Conservation (phyloP, 2,329 filamentous ascomycete species). For the Penicillium decumbens region DNA sequence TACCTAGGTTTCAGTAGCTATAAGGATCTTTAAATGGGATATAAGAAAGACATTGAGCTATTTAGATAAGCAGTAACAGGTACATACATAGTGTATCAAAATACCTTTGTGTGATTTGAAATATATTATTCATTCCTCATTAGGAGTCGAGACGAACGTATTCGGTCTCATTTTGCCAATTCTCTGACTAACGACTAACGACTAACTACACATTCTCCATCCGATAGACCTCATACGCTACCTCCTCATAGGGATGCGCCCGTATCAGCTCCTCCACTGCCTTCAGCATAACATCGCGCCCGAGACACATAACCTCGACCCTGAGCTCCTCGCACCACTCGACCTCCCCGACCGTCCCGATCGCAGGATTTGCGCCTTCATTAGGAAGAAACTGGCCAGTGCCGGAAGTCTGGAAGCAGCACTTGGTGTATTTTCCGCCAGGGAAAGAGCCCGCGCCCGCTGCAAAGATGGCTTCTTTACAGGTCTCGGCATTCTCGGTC, state of each 20-base stretch:
- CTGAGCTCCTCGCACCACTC: conserved; percentile 42
- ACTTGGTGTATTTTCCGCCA: conserved; percentile 39
- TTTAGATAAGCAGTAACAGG: too few relatives aligned
- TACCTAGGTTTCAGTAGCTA: too few relatives aligned
- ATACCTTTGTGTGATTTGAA: too few relatives aligned
- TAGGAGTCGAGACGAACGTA: not conserved
- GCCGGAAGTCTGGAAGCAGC: conserved; percentile 39
- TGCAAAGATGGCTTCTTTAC: conserved; percentile 42
- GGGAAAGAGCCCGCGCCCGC: conserved; percentile 42
- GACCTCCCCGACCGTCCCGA: conserved; percentile 37
- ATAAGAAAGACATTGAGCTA: too few relatives aligned
- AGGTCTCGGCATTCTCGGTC: conserved; percentile 34
- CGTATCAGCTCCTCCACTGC: conserved; percentile 41
- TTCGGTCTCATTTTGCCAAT: not conserved
- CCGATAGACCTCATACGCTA: conserved; percentile 17
- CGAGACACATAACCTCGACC: conserved; percentile 44
- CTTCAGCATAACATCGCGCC: conserved; percentile 33
- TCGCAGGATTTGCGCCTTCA: conserved; percentile 38
- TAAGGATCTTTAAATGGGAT: too few relatives aligned
- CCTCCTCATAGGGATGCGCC: conserved; percentile 47
- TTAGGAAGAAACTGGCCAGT: conserved; percentile 42
- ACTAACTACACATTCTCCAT: too few relatives aligned
- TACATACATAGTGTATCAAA: too few relatives aligned
- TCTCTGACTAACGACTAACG: too few relatives aligned
- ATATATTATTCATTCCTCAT: too few relatives aligned